Base-by-base conservation (phyloP, 2,329 filamentous ascomycete genomes). In the Pseudogymnoascus sp. region DNA sequence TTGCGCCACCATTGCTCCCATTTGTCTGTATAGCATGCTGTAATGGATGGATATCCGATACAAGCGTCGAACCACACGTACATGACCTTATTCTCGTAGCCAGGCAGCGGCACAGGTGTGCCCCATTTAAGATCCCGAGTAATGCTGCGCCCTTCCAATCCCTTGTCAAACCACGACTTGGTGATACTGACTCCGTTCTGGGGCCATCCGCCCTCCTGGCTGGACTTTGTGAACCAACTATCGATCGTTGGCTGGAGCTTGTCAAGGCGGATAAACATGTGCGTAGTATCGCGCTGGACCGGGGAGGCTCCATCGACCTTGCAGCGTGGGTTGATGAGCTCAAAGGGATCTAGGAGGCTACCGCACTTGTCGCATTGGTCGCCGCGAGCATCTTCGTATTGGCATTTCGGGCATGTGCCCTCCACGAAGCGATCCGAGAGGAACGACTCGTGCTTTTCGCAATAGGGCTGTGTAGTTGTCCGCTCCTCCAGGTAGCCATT, bases 1-100 rank as follows among this genome's bases (percentile, higher is more conserved):
- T 96, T 89, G 73, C 89, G 87, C 93, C 93, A 97, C 93, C 93
- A 97, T 73, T 90, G 84, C 79, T 96, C 87, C 93, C 93, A 97
- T 67, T 96, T 83, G 51, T 87, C 83, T 4, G 92, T 96, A 76
- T 96, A 96, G 71, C 86, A 92, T 68, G 90, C 91, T 1, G 93
- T 96, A 70, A 97, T 97, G 1, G 92, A 96, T n/a, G 92, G 88
- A 75, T 97, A 97, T 19, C 93, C 93, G 72, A 96, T 95, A 76
- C 90, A 95, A 63, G 91, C 91, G 74, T 96, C 91, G 74, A 97
- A 92, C 76, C 76, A 80, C 66, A 96, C 92, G 73, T 97, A 97
- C 69, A 97, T 86, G 67, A 96, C 93, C 67, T 90, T 90, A 68
- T 88, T 81, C 68, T 88, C 85, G 71, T 87, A 90, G 11, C 82